A percentile compares a stretch with the other conserved stretches of the same genome.
Conservation (phyloP, 257 asterid genomes). For the Lycium ferocissimum region DNA sequence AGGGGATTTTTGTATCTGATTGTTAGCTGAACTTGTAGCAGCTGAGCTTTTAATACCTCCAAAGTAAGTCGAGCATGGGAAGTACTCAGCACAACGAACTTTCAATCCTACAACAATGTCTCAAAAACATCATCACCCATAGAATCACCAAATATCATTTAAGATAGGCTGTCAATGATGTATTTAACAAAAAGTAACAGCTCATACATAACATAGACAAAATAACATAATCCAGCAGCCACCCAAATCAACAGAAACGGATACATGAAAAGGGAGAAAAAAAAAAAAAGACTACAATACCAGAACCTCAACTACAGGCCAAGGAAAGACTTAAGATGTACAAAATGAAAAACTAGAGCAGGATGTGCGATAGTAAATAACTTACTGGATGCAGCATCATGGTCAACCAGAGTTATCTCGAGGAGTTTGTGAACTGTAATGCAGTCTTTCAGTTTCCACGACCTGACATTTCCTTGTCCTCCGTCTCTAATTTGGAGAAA, state of each 20-base stretch:
- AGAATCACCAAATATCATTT: slow-evolving; percentile 7
- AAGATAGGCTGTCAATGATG: neutral
- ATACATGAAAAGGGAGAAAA: neutral
- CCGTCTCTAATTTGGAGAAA: slow-evolving; percentile 55
- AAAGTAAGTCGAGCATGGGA: slow-evolving; percentile 73
- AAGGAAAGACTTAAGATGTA: slow-evolving; percentile 10
- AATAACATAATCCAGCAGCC: neutral
- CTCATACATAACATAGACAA: slow-evolving; percentile 9
- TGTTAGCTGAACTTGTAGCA: slow-evolving; percentile 60
- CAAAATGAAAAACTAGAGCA: neutral
- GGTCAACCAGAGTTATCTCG: slow-evolving; percentile 56
- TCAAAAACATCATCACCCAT: slow-evolving; percentile 16
- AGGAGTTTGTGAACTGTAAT: slow-evolving; percentile 74
- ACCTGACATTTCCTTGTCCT: slow-evolving; percentile 46
- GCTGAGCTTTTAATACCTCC: slow-evolving; percentile 77
- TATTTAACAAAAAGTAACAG: neutral
- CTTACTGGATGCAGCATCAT: slow-evolving; percentile 85
- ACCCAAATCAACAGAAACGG: slow-evolving; percentile 13
- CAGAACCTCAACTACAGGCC: slow-evolving; percentile 21
- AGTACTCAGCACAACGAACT: slow-evolving; percentile 74
- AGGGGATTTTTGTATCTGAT: slow-evolving; percentile 45
- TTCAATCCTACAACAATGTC: slow-evolving; percentile 76
- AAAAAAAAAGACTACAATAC: slow-evolving; percentile 12
- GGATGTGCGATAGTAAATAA: slow-evolving; percentile 7
- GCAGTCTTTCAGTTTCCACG: slow-evolving; percentile 76